Base-by-base conservation (phyloP, 768 basidiomycete genomes). In the Termitomyces sp. region DNA sequence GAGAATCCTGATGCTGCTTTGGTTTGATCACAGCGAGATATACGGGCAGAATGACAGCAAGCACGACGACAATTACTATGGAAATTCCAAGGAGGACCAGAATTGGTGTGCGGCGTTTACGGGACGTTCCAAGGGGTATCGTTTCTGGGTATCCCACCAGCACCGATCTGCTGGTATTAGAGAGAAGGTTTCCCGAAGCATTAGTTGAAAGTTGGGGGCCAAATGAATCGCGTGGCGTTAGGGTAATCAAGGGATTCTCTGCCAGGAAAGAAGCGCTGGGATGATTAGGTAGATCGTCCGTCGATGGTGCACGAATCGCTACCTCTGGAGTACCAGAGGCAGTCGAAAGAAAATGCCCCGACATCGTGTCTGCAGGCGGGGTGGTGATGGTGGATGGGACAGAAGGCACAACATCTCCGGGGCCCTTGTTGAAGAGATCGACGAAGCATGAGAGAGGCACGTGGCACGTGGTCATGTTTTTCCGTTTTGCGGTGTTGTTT, bases 31-130 rank as follows among this genome's bases (percentile, higher is more conserved):
- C 75, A 16, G 72, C 63, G 64, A 88, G 79, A 65, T 82, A 86
- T 16, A 89, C 74, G 0, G 84, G 82, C 0, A 90, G 68, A 36
- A 83, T 67, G 31, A 87, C 74, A 2, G 76, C 87, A 31, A 80
- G 64, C 1, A 76, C 63, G 1, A 77, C 64, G 10, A 74, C 70
- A 8, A 67, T 72, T 9, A 81, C 59, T 9, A 68, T 68, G 32
- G 69, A 74, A 13, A 78, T 61, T 26, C 75, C 70, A 22, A 78
- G 61, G 24, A 75, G 50, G 31, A 59, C 60, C 10, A 66, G 22
- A 46, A 67, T 13, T 26, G 65, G 46, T 14, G 59, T 61, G 18
- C 65, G 60, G 16, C 61, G 59, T 34, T 60, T 65, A 13, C 39
- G 61, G 46, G 62, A 58, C 12, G 59, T 27, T 34, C 47, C 26